Evolutionary conservation across 73 alveolate genomes (phyloP).

Genomic region (Paramecium pentaurelia): DNA sequence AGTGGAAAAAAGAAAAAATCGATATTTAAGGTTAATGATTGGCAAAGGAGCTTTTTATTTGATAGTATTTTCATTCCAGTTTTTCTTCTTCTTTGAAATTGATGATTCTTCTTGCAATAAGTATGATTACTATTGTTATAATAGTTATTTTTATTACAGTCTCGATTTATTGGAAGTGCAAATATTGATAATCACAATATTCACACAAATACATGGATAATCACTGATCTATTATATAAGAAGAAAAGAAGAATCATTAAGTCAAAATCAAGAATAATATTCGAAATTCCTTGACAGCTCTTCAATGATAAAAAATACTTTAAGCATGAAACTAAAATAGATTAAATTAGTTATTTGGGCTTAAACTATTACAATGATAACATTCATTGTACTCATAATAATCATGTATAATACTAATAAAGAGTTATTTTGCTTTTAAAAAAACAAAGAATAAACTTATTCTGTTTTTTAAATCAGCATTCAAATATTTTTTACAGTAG

Average conservation of each 20-base stretch:
- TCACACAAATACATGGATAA: background rate
- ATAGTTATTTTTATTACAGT: constrained; percentile 6
- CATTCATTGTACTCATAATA: background rate
- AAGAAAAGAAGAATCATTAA: background rate
- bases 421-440: background rate
- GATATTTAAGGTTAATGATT: background rate
- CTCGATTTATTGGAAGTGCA: background rate
- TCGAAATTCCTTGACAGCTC: background rate
- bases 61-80: background rate
- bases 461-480: background rate
- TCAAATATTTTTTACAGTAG: background rate
- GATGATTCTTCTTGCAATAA: background rate
- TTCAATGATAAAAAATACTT: background rate
- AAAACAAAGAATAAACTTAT: background rate
- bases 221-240: background rate
- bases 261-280: background rate
- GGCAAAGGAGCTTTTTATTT: background rate
- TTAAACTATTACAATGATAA: background rate
- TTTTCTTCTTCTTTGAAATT: background rate
- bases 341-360: background rate
- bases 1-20: background rate
- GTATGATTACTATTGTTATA: background rate
- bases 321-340: background rate
- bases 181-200: background rate
- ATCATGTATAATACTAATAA: background rate